These are phyloP conservation scores for Pythium oligandrum DNA, from an alignment of 352 stramenopile species.

Conservation along the genomic window DNA sequence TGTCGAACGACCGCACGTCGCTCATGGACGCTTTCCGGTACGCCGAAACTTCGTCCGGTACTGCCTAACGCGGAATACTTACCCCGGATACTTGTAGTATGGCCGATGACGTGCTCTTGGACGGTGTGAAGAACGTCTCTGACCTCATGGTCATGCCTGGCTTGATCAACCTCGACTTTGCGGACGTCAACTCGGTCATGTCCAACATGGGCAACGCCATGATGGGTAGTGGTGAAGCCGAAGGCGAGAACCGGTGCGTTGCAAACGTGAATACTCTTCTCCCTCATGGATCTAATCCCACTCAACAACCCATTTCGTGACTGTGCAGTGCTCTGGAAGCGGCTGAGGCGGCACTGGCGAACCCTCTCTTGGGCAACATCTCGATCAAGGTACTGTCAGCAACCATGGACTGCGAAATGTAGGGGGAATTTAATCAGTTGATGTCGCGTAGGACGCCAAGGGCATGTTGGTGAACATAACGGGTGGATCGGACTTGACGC, in stretches of 20 bases:
- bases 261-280: neutral
- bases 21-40: slow-evolving; percentile 86
- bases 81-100: slow-evolving; percentile 29
- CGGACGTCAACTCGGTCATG: slow-evolving; percentile 86
- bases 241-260: slow-evolving; percentile 81
- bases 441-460: slow-evolving; percentile 54
- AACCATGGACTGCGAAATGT: neutral
- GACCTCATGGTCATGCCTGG: slow-evolving; percentile 88
- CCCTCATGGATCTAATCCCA: too few species aligned
- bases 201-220: slow-evolving; percentile 86
- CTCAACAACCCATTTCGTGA: neutral
- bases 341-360: slow-evolving; percentile 82
- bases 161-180: slow-evolving; percentile 87
- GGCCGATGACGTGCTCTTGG: slow-evolving; percentile 80
- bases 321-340: slow-evolving; percentile 55
- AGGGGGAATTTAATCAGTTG: neutral
- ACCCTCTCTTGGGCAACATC: slow-evolving; percentile 86
- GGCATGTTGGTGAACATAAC: slow-evolving; percentile 96
- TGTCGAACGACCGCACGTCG: slow-evolving; percentile 82
- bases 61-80: neutral
- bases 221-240: slow-evolving; percentile 90
- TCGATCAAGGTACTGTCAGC: slow-evolving; percentile 61
- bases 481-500: slow-evolving; percentile 89
- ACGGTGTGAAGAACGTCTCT: slow-evolving; percentile 87
- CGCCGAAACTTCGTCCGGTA: slow-evolving; percentile 1